These are phyloP conservation scores for Torrubiella hemipterigena DNA, from an alignment of 2,329 filamentous ascomycete genomes.

Conservation along the genomic window DNA sequence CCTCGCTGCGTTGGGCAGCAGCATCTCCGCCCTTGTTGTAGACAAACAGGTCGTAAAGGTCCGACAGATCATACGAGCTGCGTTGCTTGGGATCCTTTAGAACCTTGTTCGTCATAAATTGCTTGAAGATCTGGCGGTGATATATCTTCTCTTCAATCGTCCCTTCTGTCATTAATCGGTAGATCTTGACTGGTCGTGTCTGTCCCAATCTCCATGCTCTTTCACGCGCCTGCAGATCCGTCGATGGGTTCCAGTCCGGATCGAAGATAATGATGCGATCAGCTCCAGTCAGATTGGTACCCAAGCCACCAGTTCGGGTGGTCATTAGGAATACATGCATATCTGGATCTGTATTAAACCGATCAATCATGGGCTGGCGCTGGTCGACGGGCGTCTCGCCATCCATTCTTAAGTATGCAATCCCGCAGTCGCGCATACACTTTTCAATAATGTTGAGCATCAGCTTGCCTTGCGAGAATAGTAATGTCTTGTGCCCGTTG, in stretches of 20 bases:
- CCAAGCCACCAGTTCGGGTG: conserved; percentile 88
- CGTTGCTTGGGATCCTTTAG: conserved; percentile 88
- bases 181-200: conserved; percentile 90
- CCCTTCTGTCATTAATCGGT: conserved; percentile 92
- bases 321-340: conserved; percentile 87
- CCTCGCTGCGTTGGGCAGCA: conserved; percentile 64
- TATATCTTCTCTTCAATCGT: conserved; percentile 99
- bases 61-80: conserved; percentile 78
- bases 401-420: conserved; percentile 85
- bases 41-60: conserved; percentile 85
- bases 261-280: conserved; percentile 97
- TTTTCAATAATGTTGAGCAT: conserved; percentile 92
- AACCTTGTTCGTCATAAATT: conserved; percentile 94
- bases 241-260: conserved; percentile 97
- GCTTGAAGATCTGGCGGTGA: conserved; percentile 96
- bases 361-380: conserved; percentile 81
- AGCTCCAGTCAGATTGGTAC: conserved; percentile 88
- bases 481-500: conserved; percentile 79
- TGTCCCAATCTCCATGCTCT: conserved; percentile 92
- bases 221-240: conserved; percentile 88
- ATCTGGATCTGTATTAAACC: conserved; percentile 72
- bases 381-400: conserved; percentile 80
- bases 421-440: conserved; percentile 57
- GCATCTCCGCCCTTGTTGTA: conserved; percentile 39
- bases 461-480: conserved; percentile 87